Evolutionary conservation across 192 early-diverging fungal genomes (phyloP).

Genomic region (Coemansia sp.): DNA sequence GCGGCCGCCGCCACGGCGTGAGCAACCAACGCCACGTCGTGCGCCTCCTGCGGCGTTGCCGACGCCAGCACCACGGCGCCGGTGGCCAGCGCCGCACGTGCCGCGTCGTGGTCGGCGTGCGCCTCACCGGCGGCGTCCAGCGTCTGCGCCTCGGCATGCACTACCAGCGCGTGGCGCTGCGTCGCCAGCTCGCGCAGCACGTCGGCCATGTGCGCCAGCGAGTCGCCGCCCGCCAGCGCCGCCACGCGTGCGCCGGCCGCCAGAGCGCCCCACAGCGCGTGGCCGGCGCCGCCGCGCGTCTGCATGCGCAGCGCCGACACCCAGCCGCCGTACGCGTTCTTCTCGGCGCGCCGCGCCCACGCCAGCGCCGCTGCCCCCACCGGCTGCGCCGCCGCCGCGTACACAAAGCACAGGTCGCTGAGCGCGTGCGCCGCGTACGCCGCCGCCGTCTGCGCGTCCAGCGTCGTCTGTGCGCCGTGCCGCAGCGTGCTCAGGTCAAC

Average conservation of each 20-base stretch:
- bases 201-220: slow-evolving; percentile 79
- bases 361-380: slow-evolving; percentile 62
- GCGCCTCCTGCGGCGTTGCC: slow-evolving; percentile 76
- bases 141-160: slow-evolving; percentile 78
- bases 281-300: slow-evolving; percentile 75
- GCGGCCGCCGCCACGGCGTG: slow-evolving; percentile 69
- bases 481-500: slow-evolving; percentile 23
- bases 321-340: slow-evolving; percentile 67
- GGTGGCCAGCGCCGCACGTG: slow-evolving; percentile 72
- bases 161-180: slow-evolving; percentile 62
- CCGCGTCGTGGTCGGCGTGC: slow-evolving; percentile 68
- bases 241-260: slow-evolving; percentile 45
- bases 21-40: slow-evolving; percentile 83
- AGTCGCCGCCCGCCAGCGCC: slow-evolving; percentile 69
- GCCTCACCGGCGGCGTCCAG: slow-evolving; percentile 55
- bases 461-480: slow-evolving; percentile 13
- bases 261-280: slow-evolving; percentile 75
- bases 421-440: slow-evolving; percentile 76
- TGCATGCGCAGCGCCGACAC: slow-evolving; percentile 74
- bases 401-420: slow-evolving; percentile 81
- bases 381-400: slow-evolving; percentile 62
- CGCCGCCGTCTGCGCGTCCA: slow-evolving; percentile 64
- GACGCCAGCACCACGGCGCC: slow-evolving; percentile 78
- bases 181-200: slow-evolving; percentile 72
- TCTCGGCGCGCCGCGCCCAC: slow-evolving; percentile 64